Evolutionary conservation across 2,329 filamentous ascomycete species (phyloP).

Genomic region (Nemania bipapillata): DNA sequence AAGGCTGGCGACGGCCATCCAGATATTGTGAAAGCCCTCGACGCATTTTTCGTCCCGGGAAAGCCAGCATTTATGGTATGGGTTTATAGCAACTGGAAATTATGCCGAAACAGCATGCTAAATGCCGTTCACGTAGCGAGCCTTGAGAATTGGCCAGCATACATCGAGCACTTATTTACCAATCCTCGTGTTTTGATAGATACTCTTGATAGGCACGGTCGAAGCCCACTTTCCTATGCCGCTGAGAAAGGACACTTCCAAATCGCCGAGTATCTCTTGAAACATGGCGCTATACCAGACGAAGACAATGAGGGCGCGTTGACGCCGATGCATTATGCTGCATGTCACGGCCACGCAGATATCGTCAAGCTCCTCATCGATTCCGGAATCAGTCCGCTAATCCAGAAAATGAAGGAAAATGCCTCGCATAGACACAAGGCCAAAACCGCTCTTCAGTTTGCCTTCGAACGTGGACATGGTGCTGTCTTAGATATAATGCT

Average conservation of each 20-base stretch:
- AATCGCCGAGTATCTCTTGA: background rate
- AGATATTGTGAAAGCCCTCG: background rate
- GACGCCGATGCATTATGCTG: constrained; percentile 1
- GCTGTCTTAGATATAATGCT: background rate
- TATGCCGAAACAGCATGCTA: background rate
- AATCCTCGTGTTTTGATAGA: background rate
- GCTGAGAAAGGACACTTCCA: background rate
- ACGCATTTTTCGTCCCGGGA: background rate
- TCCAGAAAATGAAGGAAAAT: background rate
- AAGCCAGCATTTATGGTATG: background rate
- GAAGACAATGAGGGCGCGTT: background rate
- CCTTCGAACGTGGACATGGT: background rate
- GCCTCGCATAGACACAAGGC: background rate
- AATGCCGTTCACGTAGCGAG: constrained; percentile 4
- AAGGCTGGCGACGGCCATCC: background rate
- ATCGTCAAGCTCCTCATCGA: background rate
- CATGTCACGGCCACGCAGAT: background rate
- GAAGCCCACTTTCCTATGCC: constrained; percentile 6
- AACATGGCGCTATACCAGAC: background rate
- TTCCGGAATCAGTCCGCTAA: background rate
- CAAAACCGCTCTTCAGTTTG: constrained; percentile 2
- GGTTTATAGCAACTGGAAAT: constrained; percentile 6
- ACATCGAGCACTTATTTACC: background rate
- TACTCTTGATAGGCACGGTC: background rate
- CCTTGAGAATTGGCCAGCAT: constrained; percentile 6